Percentiles rank a stretch among this genome's conserved stretches.
Evolutionary conservation across 1,284 basidiomycete genomes (phyloP).

Genomic region (Austroboletus rostrupii): DNA sequence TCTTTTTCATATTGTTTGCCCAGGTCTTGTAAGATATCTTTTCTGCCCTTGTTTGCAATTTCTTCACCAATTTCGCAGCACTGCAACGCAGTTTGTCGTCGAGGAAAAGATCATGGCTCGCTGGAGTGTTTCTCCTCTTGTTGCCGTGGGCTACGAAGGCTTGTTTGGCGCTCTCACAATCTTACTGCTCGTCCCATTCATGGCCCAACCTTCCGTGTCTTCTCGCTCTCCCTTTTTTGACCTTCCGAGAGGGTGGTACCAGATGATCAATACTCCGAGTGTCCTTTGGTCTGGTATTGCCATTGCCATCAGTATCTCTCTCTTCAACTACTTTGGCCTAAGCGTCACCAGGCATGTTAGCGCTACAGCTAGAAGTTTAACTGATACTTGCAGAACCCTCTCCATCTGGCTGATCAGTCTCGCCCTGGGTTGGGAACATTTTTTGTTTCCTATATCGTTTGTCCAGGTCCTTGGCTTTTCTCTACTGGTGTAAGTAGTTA

Average conservation of each 20-base stretch:
- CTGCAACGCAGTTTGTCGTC: conserved; percentile 90
- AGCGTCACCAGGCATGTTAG: conserved; percentile 89
- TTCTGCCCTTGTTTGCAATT: conserved; percentile 9
- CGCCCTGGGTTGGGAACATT: conserved; percentile 87
- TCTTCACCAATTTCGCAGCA: conserved; percentile 44
- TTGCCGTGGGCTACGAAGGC: conserved; percentile 94
- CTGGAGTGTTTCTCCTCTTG: conserved; percentile 86
- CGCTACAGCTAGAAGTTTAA: conserved; percentile 85
- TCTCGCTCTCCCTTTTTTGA: conserved; percentile 83
- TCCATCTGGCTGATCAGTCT: conserved; percentile 89
- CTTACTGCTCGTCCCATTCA: conserved; percentile 68
- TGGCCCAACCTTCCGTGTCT: conserved; percentile 54
- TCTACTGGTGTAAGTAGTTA: conserved; percentile 70
- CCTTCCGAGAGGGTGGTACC: conserved; percentile 83
- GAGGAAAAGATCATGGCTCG: conserved; percentile 83
- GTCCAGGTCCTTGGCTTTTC: conserved; percentile 89
- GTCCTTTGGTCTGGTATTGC: conserved; percentile 79
- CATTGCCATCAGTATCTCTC: conserved; percentile 81
- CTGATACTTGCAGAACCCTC: conserved; percentile 94
- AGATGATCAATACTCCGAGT: conserved; percentile 77
- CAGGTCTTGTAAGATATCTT: conserved; percentile 81
- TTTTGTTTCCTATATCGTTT: conserved; percentile 79
- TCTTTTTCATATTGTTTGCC: conserved; percentile 92
- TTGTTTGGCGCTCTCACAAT: conserved; percentile 85
- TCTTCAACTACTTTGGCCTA: conserved; percentile 96